phyloP scores from a whole-genome alignment of 495 filamentous ascomycete species.

The Monascus purpureus region DNA sequence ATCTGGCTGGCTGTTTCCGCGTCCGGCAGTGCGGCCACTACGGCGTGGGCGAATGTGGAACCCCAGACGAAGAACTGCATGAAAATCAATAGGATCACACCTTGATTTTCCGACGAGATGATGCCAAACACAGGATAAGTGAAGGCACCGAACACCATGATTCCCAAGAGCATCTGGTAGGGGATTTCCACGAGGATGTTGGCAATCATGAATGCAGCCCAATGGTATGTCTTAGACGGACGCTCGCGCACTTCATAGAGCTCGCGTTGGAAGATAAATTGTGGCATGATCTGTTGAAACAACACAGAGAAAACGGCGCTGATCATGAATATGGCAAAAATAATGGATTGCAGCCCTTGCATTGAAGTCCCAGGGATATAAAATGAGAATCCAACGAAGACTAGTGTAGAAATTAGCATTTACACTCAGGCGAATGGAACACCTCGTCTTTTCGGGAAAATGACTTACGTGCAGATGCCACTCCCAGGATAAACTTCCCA shows the following conservation, averaged over 20 bases:
- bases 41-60: conserved; percentile 50
- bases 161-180: conserved; percentile 46
- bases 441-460: no score
- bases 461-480: conserved; percentile 13
- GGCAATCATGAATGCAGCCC: conserved; percentile 54
- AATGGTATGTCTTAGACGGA: conserved; percentile 56
- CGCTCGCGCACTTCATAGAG: conserved; percentile 60
- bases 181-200: conserved; percentile 63
- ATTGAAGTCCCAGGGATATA: conserved; percentile 49
- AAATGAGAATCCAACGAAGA: conserved; percentile 87
- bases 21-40: conserved; percentile 34
- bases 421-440: no score
- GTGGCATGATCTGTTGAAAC: conserved; percentile 52
- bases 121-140: conserved; percentile 41
- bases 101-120: conserved; percentile 25
- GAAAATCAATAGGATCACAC: conserved; percentile 38
- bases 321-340: conserved; percentile 73
- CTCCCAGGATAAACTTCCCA: conserved; percentile 36
- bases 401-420: background rate
- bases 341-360: conserved; percentile 70
- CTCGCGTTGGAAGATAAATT: conserved; percentile 49
- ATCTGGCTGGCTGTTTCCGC: conserved; percentile 43
- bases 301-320: conserved; percentile 59
- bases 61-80: conserved; percentile 56
- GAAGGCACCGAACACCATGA: conserved; percentile 46